phyloP scores from a whole-genome alignment of 1,284 basidiomycete genomes.

The Melanopsichium pennsylvanicum region DNA sequence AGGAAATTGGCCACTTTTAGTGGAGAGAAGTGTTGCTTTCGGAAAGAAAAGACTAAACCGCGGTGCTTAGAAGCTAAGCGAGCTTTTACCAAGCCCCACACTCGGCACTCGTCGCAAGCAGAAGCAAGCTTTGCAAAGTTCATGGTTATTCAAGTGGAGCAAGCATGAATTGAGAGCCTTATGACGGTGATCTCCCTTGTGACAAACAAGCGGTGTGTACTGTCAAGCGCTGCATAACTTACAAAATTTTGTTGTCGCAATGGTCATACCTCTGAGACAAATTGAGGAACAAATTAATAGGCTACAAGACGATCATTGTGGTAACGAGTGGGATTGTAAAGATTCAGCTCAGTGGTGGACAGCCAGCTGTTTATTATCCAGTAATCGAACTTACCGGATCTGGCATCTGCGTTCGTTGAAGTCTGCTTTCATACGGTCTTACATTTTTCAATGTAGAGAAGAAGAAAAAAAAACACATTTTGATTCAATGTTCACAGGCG shows the following conservation, averaged over 20 bases:
- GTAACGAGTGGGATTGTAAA: conserved; percentile 68
- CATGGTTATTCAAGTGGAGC: too few relatives aligned
- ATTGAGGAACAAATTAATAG: too few relatives aligned
- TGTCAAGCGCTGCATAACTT: too few relatives aligned
- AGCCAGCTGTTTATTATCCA: conserved; percentile 22
- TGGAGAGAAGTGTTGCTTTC: neutral
- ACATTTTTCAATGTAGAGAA: conserved; percentile 10
- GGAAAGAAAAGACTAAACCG: neutral
- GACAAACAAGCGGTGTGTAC: too few relatives aligned
- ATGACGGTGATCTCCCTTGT: too few relatives aligned
- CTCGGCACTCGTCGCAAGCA: neutral
- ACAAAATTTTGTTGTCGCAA: too few relatives aligned
- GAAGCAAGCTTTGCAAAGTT: too few relatives aligned
- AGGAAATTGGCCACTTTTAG: too few relatives aligned
- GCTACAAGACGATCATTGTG: conserved; percentile 70
- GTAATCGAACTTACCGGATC: conserved; percentile 4
- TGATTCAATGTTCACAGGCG: too few relatives aligned
- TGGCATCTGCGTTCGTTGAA: conserved; percentile 16
- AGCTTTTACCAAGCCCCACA: conserved; percentile 10
- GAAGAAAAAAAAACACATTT: conserved; percentile 15
- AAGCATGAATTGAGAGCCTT: too few relatives aligned
- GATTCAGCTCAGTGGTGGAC: conserved; percentile 23
- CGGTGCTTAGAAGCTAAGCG: neutral
- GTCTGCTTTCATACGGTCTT: neutral
- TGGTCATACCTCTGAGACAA: too few relatives aligned